phyloP scores from a whole-genome alignment of 2,329 filamentous ascomycete genomes.

The Claviceps fusiformis region DNA sequence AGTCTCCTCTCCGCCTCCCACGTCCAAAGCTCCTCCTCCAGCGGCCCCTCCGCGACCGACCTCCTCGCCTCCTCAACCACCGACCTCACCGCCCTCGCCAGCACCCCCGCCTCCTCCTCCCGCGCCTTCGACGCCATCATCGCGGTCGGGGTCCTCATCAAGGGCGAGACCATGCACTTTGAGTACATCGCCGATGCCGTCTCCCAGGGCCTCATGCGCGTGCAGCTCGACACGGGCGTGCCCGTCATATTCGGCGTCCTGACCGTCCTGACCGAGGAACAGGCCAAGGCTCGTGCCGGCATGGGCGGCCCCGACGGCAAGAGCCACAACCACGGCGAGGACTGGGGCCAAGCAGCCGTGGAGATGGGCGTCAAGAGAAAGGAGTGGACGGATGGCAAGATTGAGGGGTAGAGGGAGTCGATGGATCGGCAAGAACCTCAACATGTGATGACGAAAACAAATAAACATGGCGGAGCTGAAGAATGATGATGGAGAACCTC shows the following conservation, averaged over 20 bases:
- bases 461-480: no score
- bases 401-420: conserved; percentile 25
- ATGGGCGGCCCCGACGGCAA: conserved; percentile 29
- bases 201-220: conserved; percentile 83
- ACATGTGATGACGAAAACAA: no score
- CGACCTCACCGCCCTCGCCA: conserved; percentile 44
- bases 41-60: conserved; percentile 57
- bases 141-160: conserved; percentile 90
- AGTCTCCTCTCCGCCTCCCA: conserved; percentile 79
- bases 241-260: conserved; percentile 87
- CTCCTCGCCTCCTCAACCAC: conserved; percentile 56
- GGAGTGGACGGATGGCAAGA: conserved; percentile 63
- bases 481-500: no score
- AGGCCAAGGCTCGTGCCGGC: conserved; percentile 75
- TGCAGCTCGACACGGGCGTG: conserved; percentile 77
- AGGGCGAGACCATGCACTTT: conserved; percentile 98
- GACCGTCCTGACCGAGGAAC: conserved; percentile 78
- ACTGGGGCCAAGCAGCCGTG: conserved; percentile 90
- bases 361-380: conserved; percentile 83
- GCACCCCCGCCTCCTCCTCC: conserved; percentile 25
- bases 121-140: conserved; percentile 85
- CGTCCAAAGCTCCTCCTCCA: conserved; percentile 57
- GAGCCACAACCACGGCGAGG: conserved; percentile 87
- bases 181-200: conserved; percentile 94
- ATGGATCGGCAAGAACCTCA: no score